Conservation (phyloP, 306 rosid genomes). For the Boehmeria nivea region DNA sequence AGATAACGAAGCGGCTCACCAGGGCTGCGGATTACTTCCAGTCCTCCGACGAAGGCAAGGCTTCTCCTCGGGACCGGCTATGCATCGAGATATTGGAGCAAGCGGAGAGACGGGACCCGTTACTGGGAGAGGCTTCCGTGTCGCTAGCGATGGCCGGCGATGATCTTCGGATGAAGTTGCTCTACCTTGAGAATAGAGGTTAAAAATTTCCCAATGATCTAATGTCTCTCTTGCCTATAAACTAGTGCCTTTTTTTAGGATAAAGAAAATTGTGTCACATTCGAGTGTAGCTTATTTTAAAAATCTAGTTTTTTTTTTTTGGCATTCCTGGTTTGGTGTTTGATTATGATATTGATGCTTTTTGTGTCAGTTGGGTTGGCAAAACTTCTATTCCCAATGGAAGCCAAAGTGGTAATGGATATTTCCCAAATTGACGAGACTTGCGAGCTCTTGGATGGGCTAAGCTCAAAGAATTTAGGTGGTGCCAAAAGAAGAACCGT, state of each 20-base stretch:
- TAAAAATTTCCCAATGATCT: too few species aligned
- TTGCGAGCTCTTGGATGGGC: conserved; percentile 34
- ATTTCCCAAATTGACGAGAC: conserved; percentile 53
- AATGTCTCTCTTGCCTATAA: too few species aligned
- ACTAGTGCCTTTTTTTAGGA: too few species aligned
- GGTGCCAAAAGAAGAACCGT: conserved; percentile 34
- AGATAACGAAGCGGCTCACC: conserved; percentile 46
- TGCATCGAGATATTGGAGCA: conserved; percentile 72
- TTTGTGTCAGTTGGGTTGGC: conserved; percentile 54
- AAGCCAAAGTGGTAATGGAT: conserved; percentile 60
- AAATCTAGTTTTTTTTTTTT: background rate
- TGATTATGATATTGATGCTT: conserved; percentile 18
- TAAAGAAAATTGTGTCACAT: too few species aligned
- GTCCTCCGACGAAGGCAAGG: conserved; percentile 42
- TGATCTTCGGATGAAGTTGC: conserved; percentile 52
- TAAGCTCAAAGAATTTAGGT: conserved; percentile 16
- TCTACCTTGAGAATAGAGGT: conserved; percentile 80
- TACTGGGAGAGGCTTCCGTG: conserved; percentile 59
- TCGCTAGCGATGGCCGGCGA: conserved; percentile 70
- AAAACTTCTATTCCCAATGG: conserved; percentile 57
- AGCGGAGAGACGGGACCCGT: conserved; percentile 65
- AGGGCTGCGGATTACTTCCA: conserved; percentile 43
- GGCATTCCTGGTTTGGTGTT: background rate
- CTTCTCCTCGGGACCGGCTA: conserved; percentile 36
- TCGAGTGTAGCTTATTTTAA: too few species aligned